Percentiles rank a stretch among this genome's conserved stretches.
Conservation (phyloP, 129 eudicot species). For the Calendula officinalis region DNA sequence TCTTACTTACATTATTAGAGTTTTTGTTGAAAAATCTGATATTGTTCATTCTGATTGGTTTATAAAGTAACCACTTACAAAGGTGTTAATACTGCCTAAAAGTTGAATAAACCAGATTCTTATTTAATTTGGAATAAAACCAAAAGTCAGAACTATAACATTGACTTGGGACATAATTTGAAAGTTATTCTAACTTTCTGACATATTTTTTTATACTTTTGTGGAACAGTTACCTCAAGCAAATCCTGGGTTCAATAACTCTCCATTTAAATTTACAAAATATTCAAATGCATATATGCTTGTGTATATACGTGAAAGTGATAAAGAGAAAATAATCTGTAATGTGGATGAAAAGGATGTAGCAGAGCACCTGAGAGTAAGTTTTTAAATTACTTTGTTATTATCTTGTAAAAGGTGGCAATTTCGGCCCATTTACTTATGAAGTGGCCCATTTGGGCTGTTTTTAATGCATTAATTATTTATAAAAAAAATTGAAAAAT, state of each 20-base stretch:
- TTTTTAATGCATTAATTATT: neutral
- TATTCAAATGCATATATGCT: slow-evolving; percentile 93
- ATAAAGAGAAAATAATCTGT: slow-evolving; percentile 77
- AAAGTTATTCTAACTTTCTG: slow-evolving; percentile 18
- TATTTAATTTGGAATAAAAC: slow-evolving; percentile 9
- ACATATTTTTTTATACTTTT: slow-evolving; percentile 9
- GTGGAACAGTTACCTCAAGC: slow-evolving; percentile 70
- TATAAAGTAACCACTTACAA: neutral
- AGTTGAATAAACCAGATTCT: neutral
- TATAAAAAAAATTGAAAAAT: too few species aligned
- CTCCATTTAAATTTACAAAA: slow-evolving; percentile 86
- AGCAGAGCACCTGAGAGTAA: slow-evolving; percentile 83
- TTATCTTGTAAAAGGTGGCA: neutral
- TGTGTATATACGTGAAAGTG: slow-evolving; percentile 83
- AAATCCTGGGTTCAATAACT: slow-evolving; percentile 81
- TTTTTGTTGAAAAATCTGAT: slow-evolving; percentile 2
- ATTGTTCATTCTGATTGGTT: neutral
- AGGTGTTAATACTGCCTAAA: neutral
- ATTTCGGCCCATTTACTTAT: slow-evolving; percentile 6
- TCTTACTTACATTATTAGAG: neutral
- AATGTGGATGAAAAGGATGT: slow-evolving; percentile 89
- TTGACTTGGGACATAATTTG: slow-evolving; percentile 6
- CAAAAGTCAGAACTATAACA: slow-evolving; percentile 6
- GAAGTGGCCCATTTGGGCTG: neutral
- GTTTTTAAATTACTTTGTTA: slow-evolving; percentile 3